A percentile compares a stretch with the other conserved stretches of the same genome.
phyloP scores from a whole-genome alignment of 495 filamentous ascomycete species.

The Xylaria curta region DNA sequence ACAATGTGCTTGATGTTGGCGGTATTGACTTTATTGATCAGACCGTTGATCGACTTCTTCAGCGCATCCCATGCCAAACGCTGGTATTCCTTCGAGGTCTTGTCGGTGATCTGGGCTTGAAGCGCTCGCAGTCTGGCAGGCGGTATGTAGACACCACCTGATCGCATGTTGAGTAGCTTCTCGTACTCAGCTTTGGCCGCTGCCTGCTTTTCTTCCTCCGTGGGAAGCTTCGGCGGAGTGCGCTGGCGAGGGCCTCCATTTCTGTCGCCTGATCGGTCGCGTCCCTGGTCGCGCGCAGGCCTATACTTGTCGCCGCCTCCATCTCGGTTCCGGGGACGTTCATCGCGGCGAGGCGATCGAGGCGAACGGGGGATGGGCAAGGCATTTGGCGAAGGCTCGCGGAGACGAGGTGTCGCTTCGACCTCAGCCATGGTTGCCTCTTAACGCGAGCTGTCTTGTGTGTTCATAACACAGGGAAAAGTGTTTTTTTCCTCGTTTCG shows the following conservation, averaged over 20 bases:
- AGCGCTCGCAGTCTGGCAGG: conserved; percentile 88
- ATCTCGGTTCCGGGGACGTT: conserved; percentile 46
- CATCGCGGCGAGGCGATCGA: conserved; percentile 34
- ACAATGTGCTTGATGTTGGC: conserved; percentile 98
- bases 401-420: conserved; percentile 35
- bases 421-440: conserved; percentile 39
- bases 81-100: conserved; percentile 95
- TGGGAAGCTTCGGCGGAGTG: conserved; percentile 62
- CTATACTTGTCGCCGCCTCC: conserved; percentile 50
- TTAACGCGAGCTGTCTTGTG: conserved; percentile 1
- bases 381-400: conserved; percentile 35
- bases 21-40: conserved; percentile 98
- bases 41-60: conserved; percentile 98
- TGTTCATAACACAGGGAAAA: background rate
- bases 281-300: conserved; percentile 35
- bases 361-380: conserved; percentile 34
- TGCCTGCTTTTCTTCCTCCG: conserved; percentile 80
- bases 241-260: conserved; percentile 47
- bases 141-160: conserved; percentile 94
- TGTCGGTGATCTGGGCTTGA: conserved; percentile 96
- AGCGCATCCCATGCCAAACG: conserved; percentile 98
- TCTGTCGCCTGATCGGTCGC: conserved; percentile 33
- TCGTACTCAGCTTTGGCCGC: conserved; percentile 90
- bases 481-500: background rate
- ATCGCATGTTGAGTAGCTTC: conserved; percentile 86